phyloP scores from a whole-genome alignment of 371 early-diverging fungal genomes.

The Mortierella sp. region DNA sequence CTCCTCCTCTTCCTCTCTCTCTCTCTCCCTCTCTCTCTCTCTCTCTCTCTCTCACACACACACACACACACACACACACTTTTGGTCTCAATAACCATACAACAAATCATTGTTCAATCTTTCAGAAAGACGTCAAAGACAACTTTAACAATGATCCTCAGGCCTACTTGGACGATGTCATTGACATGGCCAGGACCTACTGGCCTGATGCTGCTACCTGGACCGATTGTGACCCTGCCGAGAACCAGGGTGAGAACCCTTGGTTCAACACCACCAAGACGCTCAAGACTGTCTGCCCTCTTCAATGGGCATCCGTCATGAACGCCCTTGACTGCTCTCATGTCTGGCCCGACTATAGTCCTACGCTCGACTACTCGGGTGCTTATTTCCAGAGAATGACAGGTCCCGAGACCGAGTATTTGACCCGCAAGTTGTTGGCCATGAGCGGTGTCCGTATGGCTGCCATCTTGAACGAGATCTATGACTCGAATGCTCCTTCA shows the following conservation, averaged over 20 bases:
- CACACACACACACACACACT: neutral
- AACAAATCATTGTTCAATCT: neutral
- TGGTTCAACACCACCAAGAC: slow-evolving; percentile 24
- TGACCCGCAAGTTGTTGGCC: slow-evolving; percentile 39
- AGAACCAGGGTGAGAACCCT: slow-evolving; percentile 24
- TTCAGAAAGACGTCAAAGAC: slow-evolving; percentile 43
- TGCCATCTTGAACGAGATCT: slow-evolving; percentile 47
- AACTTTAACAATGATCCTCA: slow-evolving; percentile 29
- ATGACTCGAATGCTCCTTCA: slow-evolving; percentile 20
- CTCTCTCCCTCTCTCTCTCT: neutral
- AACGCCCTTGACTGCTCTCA: slow-evolving; percentile 53
- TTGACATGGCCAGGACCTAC: slow-evolving; percentile 28
- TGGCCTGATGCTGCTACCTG: slow-evolving; percentile 24
- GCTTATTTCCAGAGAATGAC: slow-evolving; percentile 31
- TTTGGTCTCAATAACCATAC: neutral
- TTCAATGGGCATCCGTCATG: slow-evolving; percentile 51
- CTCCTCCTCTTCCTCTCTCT: neutral
- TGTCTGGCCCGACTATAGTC: slow-evolving; percentile 49
- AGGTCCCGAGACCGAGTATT: slow-evolving; percentile 14
- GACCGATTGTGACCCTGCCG: slow-evolving; percentile 29
- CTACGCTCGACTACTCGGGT: slow-evolving; percentile 37
- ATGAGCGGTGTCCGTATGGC: slow-evolving; percentile 48
- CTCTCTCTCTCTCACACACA: no score
- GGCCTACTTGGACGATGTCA: slow-evolving; percentile 41
- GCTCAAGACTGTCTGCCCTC: slow-evolving; percentile 48